Conservation (phyloP, 768 basidiomycete genomes). For the Pleurotus eryngii region DNA sequence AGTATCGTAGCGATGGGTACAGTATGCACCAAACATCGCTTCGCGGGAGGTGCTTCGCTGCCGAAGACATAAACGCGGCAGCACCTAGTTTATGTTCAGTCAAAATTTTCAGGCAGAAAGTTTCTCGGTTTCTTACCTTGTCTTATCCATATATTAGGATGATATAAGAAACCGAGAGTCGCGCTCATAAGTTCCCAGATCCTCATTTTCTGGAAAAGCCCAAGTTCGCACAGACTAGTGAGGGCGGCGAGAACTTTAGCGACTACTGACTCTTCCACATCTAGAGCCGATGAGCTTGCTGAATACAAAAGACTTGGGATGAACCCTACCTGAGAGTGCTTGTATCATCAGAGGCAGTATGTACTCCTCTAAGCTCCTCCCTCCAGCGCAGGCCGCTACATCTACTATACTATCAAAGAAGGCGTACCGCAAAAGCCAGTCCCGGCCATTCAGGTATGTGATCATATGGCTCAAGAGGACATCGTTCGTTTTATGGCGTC, state of each 20-base stretch:
- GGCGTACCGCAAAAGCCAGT: slow-evolving; percentile 87
- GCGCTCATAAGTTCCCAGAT: slow-evolving; percentile 96
- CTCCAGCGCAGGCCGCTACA: slow-evolving; percentile 91
- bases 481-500: slow-evolving; percentile 90
- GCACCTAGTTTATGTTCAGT: slow-evolving; percentile 52
- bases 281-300: slow-evolving; percentile 35
- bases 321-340: slow-evolving; percentile 76
- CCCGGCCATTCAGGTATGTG: slow-evolving; percentile 84
- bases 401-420: slow-evolving; percentile 97
- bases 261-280: slow-evolving; percentile 93
- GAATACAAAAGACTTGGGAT: not conserved
- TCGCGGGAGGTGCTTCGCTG: slow-evolving; percentile 73
- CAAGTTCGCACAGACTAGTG: slow-evolving; percentile 85
- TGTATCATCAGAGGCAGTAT: slow-evolving; percentile 97
- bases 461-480: slow-evolving; percentile 89
- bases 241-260: slow-evolving; percentile 86
- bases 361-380: slow-evolving; percentile 90
- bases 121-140: slow-evolving; percentile 55
- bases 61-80: slow-evolving; percentile 83
- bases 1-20: slow-evolving; percentile 85
- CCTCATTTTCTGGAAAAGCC: slow-evolving; percentile 90
- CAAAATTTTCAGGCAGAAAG: not conserved
- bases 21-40: slow-evolving; percentile 98
- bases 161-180: slow-evolving; percentile 85
- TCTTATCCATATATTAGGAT: slow-evolving; percentile 94